phyloP scores from a whole-genome alignment of 495 filamentous ascomycete species.

The Filosporella fistucella region DNA sequence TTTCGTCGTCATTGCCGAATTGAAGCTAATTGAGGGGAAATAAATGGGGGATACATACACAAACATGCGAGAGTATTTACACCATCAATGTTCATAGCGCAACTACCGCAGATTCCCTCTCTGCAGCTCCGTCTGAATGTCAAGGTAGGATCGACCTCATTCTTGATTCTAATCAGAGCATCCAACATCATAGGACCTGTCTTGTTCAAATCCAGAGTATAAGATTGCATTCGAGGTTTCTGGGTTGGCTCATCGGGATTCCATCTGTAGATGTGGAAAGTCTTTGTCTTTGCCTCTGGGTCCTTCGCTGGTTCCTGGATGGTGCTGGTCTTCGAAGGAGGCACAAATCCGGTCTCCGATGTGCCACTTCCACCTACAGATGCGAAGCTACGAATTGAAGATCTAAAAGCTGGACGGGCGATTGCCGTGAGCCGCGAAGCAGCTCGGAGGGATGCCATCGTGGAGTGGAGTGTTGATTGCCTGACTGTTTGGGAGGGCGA shows the following conservation, averaged over 20 bases:
- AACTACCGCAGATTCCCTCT: slow-evolving; percentile 97
- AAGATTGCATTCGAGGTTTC: slow-evolving; percentile 94
- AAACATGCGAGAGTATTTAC: slow-evolving; percentile 95
- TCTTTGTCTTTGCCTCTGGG: slow-evolving; percentile 68
- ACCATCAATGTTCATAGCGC: slow-evolving; percentile 99
- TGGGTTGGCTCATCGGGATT: slow-evolving; percentile 84
- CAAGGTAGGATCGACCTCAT: slow-evolving; percentile 93
- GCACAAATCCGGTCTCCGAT: slow-evolving; percentile 49
- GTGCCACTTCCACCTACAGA: slow-evolving; percentile 25
- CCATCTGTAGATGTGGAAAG: slow-evolving; percentile 99
- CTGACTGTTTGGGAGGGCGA: neutral
- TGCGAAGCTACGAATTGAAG: slow-evolving; percentile 17
- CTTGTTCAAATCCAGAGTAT: slow-evolving; percentile 94
- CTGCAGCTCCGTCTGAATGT: slow-evolving; percentile 93
- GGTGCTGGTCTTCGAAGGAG: slow-evolving; percentile 34
- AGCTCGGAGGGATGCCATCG: slow-evolving; percentile 79
- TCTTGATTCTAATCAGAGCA: slow-evolving; percentile 96
- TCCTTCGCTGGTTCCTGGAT: slow-evolving; percentile 44
- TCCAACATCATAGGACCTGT: slow-evolving; percentile 98
- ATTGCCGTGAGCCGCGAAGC: slow-evolving; percentile 59
- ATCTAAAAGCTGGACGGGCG: slow-evolving; percentile 43
- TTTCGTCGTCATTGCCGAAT: too few species aligned
- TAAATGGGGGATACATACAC: slow-evolving; percentile 59
- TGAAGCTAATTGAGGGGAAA: neutral
- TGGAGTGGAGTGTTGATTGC: slow-evolving; percentile 9